Percentiles rank a stretch among this genome's conserved stretches.
These are phyloP conservation scores for Deuterostichococcus epilithicus DNA, from an alignment of 139 green algal genomes.

Conservation along the genomic window DNA sequence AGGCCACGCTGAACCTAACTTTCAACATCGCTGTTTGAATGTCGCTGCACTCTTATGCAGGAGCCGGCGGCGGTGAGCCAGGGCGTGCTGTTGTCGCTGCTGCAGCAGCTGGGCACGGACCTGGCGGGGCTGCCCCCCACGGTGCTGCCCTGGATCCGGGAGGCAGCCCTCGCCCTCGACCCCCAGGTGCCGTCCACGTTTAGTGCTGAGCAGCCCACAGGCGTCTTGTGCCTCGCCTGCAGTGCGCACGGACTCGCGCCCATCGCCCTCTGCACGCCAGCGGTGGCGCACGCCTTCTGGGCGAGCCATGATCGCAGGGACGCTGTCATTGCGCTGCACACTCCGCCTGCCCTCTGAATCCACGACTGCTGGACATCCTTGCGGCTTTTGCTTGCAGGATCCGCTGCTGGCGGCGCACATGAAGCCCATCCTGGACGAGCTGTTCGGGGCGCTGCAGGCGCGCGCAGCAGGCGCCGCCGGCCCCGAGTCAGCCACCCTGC, in stretches of 20 bases:
- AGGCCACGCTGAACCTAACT: too few species aligned
- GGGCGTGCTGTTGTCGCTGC: constrained; percentile 64
- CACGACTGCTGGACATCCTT: too few species aligned
- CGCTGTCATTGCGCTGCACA: too few species aligned
- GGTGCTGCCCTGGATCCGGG: constrained; percentile 63
- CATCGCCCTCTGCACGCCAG: too few species aligned
- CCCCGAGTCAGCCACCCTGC: constrained; percentile 20
- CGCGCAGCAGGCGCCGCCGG: constrained; percentile 7
- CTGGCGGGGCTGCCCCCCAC: constrained; percentile 27
- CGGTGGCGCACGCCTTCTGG: constrained; percentile 26
- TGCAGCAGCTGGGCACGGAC: constrained; percentile 73
- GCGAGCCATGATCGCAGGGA: background rate
- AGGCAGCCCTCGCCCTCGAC: constrained; percentile 57
- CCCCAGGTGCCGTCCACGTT: constrained; percentile 46
- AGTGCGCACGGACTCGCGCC: too few species aligned
- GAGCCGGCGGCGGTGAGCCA: constrained; percentile 58
- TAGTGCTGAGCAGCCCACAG: constrained; percentile 56
- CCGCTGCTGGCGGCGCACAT: constrained; percentile 12
- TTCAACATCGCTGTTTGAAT: constrained; percentile 9
- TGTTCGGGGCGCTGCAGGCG: constrained; percentile 28
- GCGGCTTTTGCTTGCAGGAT: background rate
- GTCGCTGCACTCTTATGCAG: constrained; percentile 15
- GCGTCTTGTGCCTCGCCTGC: too few species aligned
- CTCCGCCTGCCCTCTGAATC: too few species aligned
- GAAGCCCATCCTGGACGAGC: constrained; percentile 36